These are phyloP conservation scores for Wallacemonas sp. DNA, from an alignment of 208 protist genomes.

Conservation along the genomic window DNA sequence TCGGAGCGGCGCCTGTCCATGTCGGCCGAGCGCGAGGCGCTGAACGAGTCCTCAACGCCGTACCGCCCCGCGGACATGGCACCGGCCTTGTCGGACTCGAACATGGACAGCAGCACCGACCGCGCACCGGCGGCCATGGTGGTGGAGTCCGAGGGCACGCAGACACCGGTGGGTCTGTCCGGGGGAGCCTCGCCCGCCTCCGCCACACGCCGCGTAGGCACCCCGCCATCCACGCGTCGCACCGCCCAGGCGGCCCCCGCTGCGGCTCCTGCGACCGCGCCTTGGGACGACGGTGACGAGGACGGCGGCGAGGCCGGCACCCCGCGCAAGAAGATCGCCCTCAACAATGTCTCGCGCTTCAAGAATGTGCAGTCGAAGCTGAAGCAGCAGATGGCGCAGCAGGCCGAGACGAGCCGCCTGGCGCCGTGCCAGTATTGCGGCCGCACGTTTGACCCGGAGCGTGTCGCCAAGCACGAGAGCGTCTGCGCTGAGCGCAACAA, in stretches of 20 bases:
- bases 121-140: too few species aligned
- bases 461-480: conserved; percentile 81
- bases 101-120: not conserved
- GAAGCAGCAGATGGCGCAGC: conserved; percentile 36
- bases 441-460: conserved; percentile 74
- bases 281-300: not conserved
- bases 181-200: too few species aligned
- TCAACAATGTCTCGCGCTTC: conserved; percentile 85
- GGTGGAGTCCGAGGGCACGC: not conserved
- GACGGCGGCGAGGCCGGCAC: conserved; percentile 1
- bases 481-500: conserved; percentile 79
- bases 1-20: conserved; percentile 27
- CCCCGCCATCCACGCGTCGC: not conserved
- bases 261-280: conserved; percentile 1
- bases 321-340: conserved; percentile 43
- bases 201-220: not conserved
- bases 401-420: conserved; percentile 28
- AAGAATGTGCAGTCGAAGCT: conserved; percentile 77
- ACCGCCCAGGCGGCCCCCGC: too few species aligned
- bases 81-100: conserved; percentile 1
- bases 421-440: conserved; percentile 67
- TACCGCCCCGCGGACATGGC: conserved; percentile 36
- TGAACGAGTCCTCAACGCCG: conserved; percentile 29
- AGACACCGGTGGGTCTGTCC: too few species aligned
- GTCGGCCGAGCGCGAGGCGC: conserved; percentile 23